A percentile compares a stretch with the other conserved stretches of the same genome.
phyloP scores from a whole-genome alignment of 768 basidiomycete genomes.

The Pisolithus orientalis region DNA sequence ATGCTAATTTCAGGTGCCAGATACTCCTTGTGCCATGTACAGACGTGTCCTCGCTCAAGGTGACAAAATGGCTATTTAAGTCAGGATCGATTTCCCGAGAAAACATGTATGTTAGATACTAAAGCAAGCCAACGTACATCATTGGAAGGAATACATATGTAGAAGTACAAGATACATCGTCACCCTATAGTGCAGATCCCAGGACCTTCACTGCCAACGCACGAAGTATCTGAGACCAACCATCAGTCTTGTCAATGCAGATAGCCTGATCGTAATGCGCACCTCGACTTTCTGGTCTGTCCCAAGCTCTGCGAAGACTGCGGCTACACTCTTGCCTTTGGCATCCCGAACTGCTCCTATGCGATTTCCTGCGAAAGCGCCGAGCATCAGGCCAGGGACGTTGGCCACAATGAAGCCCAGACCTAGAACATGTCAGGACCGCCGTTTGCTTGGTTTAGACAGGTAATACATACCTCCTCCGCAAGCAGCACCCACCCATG shows the following conservation, averaged over 20 bases:
- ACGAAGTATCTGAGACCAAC: conserved; percentile 56
- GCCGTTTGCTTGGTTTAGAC: conserved; percentile 2
- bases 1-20: no score
- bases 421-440: conserved; percentile 30
- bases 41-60: no score
- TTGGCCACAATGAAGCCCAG: conserved; percentile 55
- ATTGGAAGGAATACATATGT: neutral
- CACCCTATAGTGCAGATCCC: conserved; percentile 46
- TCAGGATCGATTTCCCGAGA: no score
- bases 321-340: conserved; percentile 89
- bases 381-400: conserved; percentile 79
- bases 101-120: no score
- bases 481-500: conserved; percentile 61
- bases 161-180: conserved; percentile 5
- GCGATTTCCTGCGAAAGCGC: conserved; percentile 84
- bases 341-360: conserved; percentile 89
- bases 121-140: no score
- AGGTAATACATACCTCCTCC: conserved; percentile 45
- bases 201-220: conserved; percentile 80
- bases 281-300: conserved; percentile 86
- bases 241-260: neutral
- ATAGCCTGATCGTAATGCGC: conserved; percentile 13
- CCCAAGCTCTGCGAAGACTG: conserved; percentile 76
- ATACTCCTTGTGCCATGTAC: no score
- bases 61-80: no score